Conservation (phyloP, 208 protist genomes). For the Leishmania aethiopica region DNA sequence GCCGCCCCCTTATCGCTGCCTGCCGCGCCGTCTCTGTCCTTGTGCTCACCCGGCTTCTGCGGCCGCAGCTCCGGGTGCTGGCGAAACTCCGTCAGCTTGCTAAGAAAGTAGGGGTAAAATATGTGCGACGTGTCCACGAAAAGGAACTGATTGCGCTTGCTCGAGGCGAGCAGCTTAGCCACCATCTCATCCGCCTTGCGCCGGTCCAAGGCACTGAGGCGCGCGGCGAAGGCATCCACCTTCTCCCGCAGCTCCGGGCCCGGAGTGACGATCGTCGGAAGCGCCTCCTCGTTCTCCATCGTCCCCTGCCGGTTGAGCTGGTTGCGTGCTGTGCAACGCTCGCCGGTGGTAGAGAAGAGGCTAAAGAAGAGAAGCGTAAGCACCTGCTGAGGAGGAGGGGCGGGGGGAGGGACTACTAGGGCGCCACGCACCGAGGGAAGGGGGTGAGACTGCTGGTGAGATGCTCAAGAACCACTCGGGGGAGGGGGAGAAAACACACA, state of each 20-base stretch:
- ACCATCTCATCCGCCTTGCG: slow-evolving; percentile 82
- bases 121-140: slow-evolving; percentile 85
- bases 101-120: slow-evolving; percentile 92
- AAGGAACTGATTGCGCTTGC: slow-evolving; percentile 77
- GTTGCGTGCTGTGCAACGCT: not conserved
- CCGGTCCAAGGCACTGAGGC: slow-evolving; percentile 71
- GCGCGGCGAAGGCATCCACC: slow-evolving; percentile 74
- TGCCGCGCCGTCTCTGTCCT: slow-evolving; percentile 22
- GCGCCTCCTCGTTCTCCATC: slow-evolving; percentile 60
- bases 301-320: not conserved
- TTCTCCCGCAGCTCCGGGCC: slow-evolving; percentile 82
- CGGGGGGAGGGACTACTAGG: not conserved
- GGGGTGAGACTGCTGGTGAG: not conserved
- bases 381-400: not conserved
- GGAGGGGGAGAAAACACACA: not conserved
- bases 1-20: slow-evolving; percentile 17
- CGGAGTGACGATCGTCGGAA: slow-evolving; percentile 75
- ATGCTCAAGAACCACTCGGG: not conserved
- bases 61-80: slow-evolving; percentile 70
- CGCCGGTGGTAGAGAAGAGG: not conserved
- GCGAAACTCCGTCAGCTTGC: slow-evolving; percentile 79
- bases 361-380: not conserved
- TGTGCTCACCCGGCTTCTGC: slow-evolving; percentile 35
- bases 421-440: not conserved
- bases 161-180: slow-evolving; percentile 76